These are phyloP conservation scores for Eutypella sp. DNA, from an alignment of 2,329 filamentous ascomycete genomes.

Conservation along the genomic window DNA sequence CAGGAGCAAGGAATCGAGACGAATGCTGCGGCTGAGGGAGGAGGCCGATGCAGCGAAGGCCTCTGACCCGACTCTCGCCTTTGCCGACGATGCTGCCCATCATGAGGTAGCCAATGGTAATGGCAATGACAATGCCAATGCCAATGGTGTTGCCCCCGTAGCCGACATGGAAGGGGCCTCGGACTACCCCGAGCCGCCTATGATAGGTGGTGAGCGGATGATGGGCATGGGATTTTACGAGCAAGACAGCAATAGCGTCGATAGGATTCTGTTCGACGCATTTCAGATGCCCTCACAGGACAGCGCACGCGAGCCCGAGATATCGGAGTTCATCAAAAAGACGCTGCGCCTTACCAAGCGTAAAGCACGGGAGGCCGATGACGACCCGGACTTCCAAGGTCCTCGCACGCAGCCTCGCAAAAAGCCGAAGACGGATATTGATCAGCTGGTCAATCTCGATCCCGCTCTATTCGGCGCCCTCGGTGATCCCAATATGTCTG, in stretches of 20 bases:
- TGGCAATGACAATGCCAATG: neutral
- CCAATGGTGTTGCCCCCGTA: constrained; percentile 1
- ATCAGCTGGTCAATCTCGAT: constrained; percentile 43
- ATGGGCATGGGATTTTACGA: constrained; percentile 59
- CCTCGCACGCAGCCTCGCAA: constrained; percentile 38
- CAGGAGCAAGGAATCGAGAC: constrained; percentile 50
- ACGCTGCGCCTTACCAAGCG: constrained; percentile 49
- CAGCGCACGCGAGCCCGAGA: constrained; percentile 38
- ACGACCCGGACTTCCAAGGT: constrained; percentile 49
- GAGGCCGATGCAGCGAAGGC: constrained; percentile 55
- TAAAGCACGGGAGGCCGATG: constrained; percentile 47
- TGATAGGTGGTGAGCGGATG: constrained; percentile 42
- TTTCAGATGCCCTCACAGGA: constrained; percentile 50
- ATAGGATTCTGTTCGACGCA: constrained; percentile 55
- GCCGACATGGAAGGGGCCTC: constrained; percentile 26
- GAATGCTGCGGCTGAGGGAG: constrained; percentile 52
- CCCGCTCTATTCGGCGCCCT: constrained; percentile 43
- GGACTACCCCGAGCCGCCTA: constrained; percentile 38
- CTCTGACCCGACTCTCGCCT: constrained; percentile 34
- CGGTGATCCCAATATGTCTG: constrained; percentile 21
- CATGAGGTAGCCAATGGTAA: constrained; percentile 20
- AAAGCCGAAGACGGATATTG: constrained; percentile 33
- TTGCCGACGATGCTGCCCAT: constrained; percentile 20
- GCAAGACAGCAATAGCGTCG: constrained; percentile 50
- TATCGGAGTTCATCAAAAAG: constrained; percentile 52